Conservation (phyloP, 2,329 filamentous ascomycete species). For the Didymella sp. region DNA sequence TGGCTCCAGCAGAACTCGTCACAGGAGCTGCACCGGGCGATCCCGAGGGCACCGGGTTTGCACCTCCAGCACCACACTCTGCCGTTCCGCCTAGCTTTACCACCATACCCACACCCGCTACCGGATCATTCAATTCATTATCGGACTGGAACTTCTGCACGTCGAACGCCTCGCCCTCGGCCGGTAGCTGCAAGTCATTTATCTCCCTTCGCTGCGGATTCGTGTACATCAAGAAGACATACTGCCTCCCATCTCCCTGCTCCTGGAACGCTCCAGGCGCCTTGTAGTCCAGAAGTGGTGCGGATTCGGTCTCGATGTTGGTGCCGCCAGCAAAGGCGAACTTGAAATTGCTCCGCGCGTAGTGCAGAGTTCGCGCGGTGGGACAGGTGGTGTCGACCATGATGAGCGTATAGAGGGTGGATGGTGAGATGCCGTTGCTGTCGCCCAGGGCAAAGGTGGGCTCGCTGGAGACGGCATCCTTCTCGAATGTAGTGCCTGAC, state of each 20-base stretch:
- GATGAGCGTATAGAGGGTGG: constrained; percentile 39
- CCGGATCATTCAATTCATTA: constrained; percentile 38
- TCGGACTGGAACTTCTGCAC: constrained; percentile 39
- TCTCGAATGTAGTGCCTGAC: constrained; percentile 36
- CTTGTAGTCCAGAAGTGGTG: constrained; percentile 36
- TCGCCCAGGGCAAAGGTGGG: constrained; percentile 47
- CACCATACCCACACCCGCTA: constrained; percentile 44
- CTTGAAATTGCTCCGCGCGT: constrained; percentile 42
- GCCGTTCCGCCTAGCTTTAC: constrained; percentile 42
- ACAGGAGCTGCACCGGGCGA: neutral
- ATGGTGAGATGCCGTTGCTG: constrained; percentile 38
- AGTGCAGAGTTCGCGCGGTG: constrained; percentile 41
- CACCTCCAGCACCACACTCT: constrained; percentile 21
- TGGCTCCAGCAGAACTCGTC: constrained; percentile 1
- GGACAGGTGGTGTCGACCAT: constrained; percentile 45
- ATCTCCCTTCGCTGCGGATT: constrained; percentile 36
- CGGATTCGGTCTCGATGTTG: constrained; percentile 32
- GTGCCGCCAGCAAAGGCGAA: constrained; percentile 35
- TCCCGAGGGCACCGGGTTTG: neutral
- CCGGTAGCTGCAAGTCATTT: constrained; percentile 33
- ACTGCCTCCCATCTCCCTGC: constrained; percentile 40
- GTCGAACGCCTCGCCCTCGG: constrained; percentile 37
- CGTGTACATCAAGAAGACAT: constrained; percentile 44
- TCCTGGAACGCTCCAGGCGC: constrained; percentile 43
- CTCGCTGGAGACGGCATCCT: constrained; percentile 36